A percentile compares a stretch with the other conserved stretches of the same genome.
Conservation (phyloP, 352 stramenopile genomes). For the Blastocystis sp. region DNA sequence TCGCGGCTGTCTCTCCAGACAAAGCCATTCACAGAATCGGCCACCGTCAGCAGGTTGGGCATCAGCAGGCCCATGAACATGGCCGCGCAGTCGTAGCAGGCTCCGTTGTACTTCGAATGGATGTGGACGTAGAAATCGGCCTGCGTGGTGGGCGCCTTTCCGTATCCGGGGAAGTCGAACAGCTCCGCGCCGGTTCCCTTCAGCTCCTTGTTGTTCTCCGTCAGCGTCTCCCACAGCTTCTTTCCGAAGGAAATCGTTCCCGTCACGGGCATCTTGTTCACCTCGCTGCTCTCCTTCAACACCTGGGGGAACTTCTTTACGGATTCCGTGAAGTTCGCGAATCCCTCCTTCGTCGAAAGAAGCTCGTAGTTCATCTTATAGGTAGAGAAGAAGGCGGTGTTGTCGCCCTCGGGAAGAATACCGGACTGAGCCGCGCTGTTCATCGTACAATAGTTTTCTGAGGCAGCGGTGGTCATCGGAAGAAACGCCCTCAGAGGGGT, state of each 20-base stretch:
- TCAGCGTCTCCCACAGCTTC: constrained; percentile 50
- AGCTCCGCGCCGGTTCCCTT: constrained; percentile 37
- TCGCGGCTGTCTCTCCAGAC: constrained; percentile 58
- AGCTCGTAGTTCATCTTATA: constrained; percentile 58
- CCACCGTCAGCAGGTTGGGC: constrained; percentile 19
- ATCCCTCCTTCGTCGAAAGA: constrained; percentile 30
- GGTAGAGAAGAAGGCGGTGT: constrained; percentile 48
- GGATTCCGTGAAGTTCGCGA: constrained; percentile 9
- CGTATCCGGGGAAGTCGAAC: constrained; percentile 66
- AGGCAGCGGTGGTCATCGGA: neutral
- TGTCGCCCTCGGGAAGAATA: constrained; percentile 56
- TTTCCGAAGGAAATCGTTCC: constrained; percentile 65
- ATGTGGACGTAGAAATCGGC: constrained; percentile 65
- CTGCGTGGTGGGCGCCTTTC: constrained; percentile 38
- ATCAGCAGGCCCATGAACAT: constrained; percentile 15
- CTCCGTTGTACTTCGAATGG: constrained; percentile 55
- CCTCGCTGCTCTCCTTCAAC: neutral
- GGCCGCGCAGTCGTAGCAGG: constrained; percentile 31
- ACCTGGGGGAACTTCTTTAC: constrained; percentile 52
- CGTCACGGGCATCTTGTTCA: constrained; percentile 28
- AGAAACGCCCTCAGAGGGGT: neutral
- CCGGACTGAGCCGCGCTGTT: constrained; percentile 37
- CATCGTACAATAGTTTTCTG: neutral
- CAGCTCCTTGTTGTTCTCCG: neutral
- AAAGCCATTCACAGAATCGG: constrained; percentile 45